Base-by-base conservation (phyloP, 1,284 basidiomycete species). In the Lignosus rhinocerotis region DNA sequence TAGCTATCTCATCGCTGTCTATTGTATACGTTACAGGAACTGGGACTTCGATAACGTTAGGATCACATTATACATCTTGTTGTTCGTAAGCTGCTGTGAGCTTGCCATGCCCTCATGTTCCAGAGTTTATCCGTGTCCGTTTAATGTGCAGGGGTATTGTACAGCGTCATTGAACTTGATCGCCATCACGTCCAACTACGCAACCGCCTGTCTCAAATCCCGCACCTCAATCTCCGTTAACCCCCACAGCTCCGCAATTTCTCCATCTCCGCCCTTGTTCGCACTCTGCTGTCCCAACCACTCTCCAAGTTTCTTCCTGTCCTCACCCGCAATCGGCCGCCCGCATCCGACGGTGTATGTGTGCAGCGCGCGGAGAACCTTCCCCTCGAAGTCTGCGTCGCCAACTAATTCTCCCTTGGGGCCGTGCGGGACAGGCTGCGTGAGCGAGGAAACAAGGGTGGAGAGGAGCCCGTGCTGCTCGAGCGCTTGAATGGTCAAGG, bases 321-420 rank as follows among this genome's bases (percentile, higher is more conserved):
- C 78, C n/a, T 60, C 58, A 11, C 63, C 70, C 0, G 76, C 74
- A 30, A 89, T 70, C 30, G 66, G 56, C 10, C 78, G 79, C 2
- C 72, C 58, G 52, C 82, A 83, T 14, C 67, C 65, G 2, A 80
- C 75, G 1, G 76, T 68, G 67, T 85, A 89, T 1, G 84, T 87
- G 59, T 82, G 73, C 52, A 89, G 69, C 25, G 86, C 65, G 58
- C 87, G 80, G 16, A 91, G 69, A 0, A 88, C 78, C 70, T 94
- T 94, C 74, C 96, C 94, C 69, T 90, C 86, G 59, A 90, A 92
- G 67, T 96, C 92, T 4, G 76, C 68, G 72, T 97, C 95, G 7
- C 77, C 77, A 21, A 84, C 84, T 33, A 75, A 72, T 65, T 92
- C 89, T 6, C 90, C 93, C 63, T 92, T 86, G 3, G 78, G 77